Conservation (phyloP, 352 stramenopile genomes). For the Elongisporangium prolatum region DNA sequence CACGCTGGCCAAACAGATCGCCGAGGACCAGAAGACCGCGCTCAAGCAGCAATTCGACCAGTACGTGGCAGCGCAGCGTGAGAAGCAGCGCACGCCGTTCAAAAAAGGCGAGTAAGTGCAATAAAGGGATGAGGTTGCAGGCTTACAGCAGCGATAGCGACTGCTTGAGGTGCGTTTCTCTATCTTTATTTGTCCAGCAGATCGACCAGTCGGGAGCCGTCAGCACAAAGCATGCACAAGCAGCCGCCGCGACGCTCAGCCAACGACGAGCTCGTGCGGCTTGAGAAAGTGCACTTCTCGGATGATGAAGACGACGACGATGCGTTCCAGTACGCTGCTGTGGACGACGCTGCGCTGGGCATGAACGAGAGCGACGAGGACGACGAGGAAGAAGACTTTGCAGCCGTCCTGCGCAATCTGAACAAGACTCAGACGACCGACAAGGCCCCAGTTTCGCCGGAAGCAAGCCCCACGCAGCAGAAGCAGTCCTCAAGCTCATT, state of each 20-base stretch:
- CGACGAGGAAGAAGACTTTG: conserved; percentile 87
- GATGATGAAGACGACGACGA: conserved; percentile 86
- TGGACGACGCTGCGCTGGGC: conserved; percentile 53
- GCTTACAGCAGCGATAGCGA: too few relatives aligned
- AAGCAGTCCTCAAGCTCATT: conserved; percentile 10
- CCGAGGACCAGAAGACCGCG: conserved; percentile 67
- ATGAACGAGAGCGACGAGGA: conserved; percentile 80
- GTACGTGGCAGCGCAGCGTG: conserved; percentile 53
- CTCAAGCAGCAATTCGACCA: conserved; percentile 67
- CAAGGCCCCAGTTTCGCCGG: conserved; percentile 5
- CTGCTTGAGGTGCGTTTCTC: neutral
- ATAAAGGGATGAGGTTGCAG: too few relatives aligned
- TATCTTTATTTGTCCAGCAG: neutral
- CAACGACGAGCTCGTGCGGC: conserved; percentile 76
- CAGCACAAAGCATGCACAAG: conserved; percentile 4
- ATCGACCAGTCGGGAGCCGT: neutral
- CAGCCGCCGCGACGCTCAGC: conserved; percentile 2
- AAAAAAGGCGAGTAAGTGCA: too few relatives aligned
- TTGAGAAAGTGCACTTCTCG: conserved; percentile 82
- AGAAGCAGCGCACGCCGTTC: conserved; percentile 34
- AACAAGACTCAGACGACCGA: conserved; percentile 46
- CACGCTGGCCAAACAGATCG: conserved; percentile 68
- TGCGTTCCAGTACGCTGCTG: conserved; percentile 73
- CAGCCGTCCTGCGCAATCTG: conserved; percentile 69
- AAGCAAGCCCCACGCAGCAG: conserved; percentile 10